Evolutionary conservation across 768 basidiomycete genomes (phyloP), one percentile per base, ranked within the genome.

Genomic region (Suillus spraguei): DNA sequence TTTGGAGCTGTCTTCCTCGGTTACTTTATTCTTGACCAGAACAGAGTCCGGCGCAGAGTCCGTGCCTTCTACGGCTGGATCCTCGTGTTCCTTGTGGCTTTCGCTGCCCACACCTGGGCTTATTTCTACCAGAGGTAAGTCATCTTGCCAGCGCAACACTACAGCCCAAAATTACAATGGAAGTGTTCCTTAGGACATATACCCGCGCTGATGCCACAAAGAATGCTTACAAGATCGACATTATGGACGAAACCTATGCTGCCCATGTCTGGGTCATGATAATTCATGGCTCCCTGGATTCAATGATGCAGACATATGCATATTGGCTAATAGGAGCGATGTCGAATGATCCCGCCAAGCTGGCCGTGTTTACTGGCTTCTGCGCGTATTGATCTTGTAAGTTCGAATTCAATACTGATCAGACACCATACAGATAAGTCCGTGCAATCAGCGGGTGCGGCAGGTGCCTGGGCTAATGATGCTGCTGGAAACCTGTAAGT

Each of bases 311-410:
- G 72, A 90, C 88, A 3, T 84, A 85, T 0, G 84, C 86, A 9
- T 90, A 91, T 72, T 90, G 88, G 88, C 79, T 89, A 69, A 89
- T 90, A 83, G 90, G 91, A 56, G 87, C 88, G 8, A 89, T 93
- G 86, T 89, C 88, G 24, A 91, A 92, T 67, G 86, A 91, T 70
- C 87, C 88, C 8, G 83, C 81, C 3, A 90, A 89, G 72, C 81
- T 93, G 24, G 90, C 83, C 89, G 91, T 60, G 86, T 87, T 91
- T 69, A 78, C 87, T 22, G 91, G 91, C 47, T 88, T 92, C 69
- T 92, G 89, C 90, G 70, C 65, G 87, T 81, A 5, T 65, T n/a
- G 28, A 60, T 58, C 28, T 41, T 59, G 14, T 54, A 35, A n/a
- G 38, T 33, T 35, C 36, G 14, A 39, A 9, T 50, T n/a, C 35